Evolutionary conservation across 2,329 filamentous ascomycete species (phyloP), one percentile per base, ranked within the genome.

Genomic region (Diplocarpon rosae): DNA sequence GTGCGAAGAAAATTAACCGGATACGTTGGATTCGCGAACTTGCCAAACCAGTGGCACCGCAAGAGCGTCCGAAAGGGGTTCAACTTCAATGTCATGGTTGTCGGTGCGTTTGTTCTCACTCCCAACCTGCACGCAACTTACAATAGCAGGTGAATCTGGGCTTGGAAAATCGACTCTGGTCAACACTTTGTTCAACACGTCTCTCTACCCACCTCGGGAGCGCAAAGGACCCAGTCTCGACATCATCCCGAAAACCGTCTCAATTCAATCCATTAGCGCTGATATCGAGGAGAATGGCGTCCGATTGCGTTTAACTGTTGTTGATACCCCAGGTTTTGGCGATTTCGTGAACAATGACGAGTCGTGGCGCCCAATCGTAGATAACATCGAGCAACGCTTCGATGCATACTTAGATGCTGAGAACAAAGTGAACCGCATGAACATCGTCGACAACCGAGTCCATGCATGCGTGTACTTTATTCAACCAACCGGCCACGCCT

Each of bases 1-100:
- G 90, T 98, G 60, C 86, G 92, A 69, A 80, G 92, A 69, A 98
- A 98, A 76, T 74, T 98, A 64, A 96, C 92, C 40, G 92, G 92
- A 63, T 98, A 96, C 62, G 92, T 98, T 62, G 92, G 92, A 56
- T 98, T 98, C 63, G 92, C 92, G 67, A 98, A 98, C 67, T 71
- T 98, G 64, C 92, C 92, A 54, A 98, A 98, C 72, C 92, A 98
- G 71, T 98, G 92, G 92, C 92, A 98, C 75, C 90, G 92, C 69
- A 98, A 98, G 83, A 95, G 89, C 79, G 92, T 98, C 62, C 87
- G 92, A 65, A 98, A 98, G 71, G 92, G 92, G 51, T 98, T 98
- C 79, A 98, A 96, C 78, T 98, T 98, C 77, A 98, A 98, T 66
- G 92, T 98, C 58, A 98, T 98, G 92, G 92, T 98, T 69, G 92